A percentile compares a stretch with the other conserved stretches of the same genome.
Conservation (phyloP, 108 stramenopile genomes). For the Conticribra weissflogii region DNA sequence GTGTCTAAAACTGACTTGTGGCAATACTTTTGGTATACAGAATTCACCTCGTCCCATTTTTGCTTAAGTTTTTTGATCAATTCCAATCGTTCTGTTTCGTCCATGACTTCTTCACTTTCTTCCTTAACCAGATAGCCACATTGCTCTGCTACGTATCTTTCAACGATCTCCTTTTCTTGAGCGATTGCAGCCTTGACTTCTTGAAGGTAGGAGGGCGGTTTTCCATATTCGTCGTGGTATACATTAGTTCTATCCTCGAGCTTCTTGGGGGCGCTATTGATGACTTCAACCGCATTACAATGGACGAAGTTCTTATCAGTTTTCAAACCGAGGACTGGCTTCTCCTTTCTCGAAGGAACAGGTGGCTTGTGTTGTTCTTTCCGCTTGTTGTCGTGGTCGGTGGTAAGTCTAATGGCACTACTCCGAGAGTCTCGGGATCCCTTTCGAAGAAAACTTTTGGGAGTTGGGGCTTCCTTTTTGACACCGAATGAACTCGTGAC, state of each 20-base stretch:
- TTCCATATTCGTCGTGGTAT: conserved; percentile 80
- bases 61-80: conserved; percentile 71
- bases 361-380: conserved; percentile 53
- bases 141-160: conserved; percentile 69
- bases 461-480: conserved; percentile 37
- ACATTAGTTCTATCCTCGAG: conserved; percentile 29
- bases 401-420: conserved; percentile 10
- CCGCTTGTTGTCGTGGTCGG: conserved; percentile 24
- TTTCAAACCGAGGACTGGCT: conserved; percentile 53
- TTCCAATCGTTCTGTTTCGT: conserved; percentile 61
- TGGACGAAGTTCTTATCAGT: conserved; percentile 77
- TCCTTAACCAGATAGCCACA: conserved; percentile 40
- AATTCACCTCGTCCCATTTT: conserved; percentile 81
- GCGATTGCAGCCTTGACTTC: conserved; percentile 70
- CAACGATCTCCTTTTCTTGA: conserved; percentile 78
- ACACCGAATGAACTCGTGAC: conserved; percentile 48
- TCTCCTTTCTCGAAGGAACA: conserved; percentile 55
- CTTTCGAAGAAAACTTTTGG: conserved; percentile 54
- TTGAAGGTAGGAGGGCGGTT: conserved; percentile 75
- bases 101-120: conserved; percentile 56
- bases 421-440: conserved; percentile 35
- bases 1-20: conserved; percentile 72
- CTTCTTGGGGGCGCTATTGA: conserved; percentile 60
- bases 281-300: conserved; percentile 80
- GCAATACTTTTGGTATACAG: conserved; percentile 68